Evolutionary conservation across 352 stramenopile species (phyloP), one percentile per base, ranked within the genome.

Genomic region (Phytophthora agathidicida): DNA sequence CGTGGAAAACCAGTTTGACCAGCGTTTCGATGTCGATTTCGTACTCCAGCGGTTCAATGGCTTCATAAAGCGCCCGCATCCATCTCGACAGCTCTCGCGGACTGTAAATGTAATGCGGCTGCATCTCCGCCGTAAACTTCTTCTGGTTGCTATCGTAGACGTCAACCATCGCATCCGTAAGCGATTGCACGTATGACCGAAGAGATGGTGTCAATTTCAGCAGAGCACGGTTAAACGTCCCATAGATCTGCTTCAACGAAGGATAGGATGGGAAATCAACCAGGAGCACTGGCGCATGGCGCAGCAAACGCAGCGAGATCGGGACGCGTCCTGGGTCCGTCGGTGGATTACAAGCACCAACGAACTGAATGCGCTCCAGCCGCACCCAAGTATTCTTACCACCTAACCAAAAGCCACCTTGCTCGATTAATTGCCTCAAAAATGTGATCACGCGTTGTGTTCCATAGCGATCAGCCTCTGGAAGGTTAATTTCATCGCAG

Each of bases 401-500:
- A 11, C 83, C 86, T 8, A 93, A 65, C 88, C 88, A 96, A 51
- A 95, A 96, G 1, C 88, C 98, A 39, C 92, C 91, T 74, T 99
- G 97, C 71, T 99, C 97, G 8, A 98, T 97, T 26, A 99, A 72
- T 64, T 99, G 97, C 19, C 98, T 85, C 77, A 99, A 89, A 64
- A 99, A 99, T 30, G 96, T 99, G 37, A 99, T 99, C 3, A 99
- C 98, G 27, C 95, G 83, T 76, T 99, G 98, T 7, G 98, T 99
- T 26, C 98, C 98, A 72, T 99, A 99, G 7, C 79, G 77, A 75
- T 99, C 98, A 28, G 97, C 82, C 50, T 98, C 94, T 0, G 98
- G 98, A 42, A 99, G 83, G 77, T 99, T 99, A 59, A 99, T 98
- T 84, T 99, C 98, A 75, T 99, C 98, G 52, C 97, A 99, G 71